Evolutionary conservation across 805 yeast genomes (phyloP).

Genomic region (Metschnikowia noctiluminum): DNA sequence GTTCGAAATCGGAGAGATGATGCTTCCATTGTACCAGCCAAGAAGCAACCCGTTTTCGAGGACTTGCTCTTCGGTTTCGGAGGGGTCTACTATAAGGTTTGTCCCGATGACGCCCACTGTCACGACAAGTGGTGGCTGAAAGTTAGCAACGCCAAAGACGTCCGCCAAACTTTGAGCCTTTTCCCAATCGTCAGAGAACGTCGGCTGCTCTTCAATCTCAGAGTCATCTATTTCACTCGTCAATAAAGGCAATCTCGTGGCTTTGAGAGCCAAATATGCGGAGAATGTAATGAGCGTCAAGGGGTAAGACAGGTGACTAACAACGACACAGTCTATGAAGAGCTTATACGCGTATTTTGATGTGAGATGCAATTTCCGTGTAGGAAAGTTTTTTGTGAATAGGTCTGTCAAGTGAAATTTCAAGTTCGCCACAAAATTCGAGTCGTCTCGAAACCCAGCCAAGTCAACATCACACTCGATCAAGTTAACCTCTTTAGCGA

Average conservation of each 20-base stretch:
- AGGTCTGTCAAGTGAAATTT: conserved; percentile 58
- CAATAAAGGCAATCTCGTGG: conserved; percentile 72
- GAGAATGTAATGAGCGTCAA: conserved; percentile 77
- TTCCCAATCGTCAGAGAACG: conserved; percentile 87
- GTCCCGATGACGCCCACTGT: conserved; percentile 72
- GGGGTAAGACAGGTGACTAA: conserved; percentile 78
- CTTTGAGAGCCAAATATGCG: conserved; percentile 72
- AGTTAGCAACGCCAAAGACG: conserved; percentile 25
- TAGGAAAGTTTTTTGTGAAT: conserved; percentile 51
- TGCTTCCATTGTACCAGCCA: conserved; percentile 65
- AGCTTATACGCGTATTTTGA: conserved; percentile 73
- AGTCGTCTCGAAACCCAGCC: conserved; percentile 78
- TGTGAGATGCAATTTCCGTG: conserved; percentile 55
- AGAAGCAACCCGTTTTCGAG: conserved; percentile 78
- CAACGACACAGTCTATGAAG: conserved; percentile 73
- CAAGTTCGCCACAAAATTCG: conserved; percentile 61
- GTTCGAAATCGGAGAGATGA: conserved; percentile 71
- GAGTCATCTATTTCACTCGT: conserved; percentile 61
- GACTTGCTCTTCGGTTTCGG: conserved; percentile 83
- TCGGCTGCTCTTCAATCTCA: conserved; percentile 83
- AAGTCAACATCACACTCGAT: conserved; percentile 77
- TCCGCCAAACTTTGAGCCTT: conserved; percentile 47
- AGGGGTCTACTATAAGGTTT: conserved; percentile 76
- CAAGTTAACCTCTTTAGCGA: conserved; percentile 42
- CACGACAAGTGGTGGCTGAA: conserved; percentile 73